Evolutionary conservation across 169 alveolate species (phyloP).

Genomic region (Plasmodium cynomolgi): DNA sequence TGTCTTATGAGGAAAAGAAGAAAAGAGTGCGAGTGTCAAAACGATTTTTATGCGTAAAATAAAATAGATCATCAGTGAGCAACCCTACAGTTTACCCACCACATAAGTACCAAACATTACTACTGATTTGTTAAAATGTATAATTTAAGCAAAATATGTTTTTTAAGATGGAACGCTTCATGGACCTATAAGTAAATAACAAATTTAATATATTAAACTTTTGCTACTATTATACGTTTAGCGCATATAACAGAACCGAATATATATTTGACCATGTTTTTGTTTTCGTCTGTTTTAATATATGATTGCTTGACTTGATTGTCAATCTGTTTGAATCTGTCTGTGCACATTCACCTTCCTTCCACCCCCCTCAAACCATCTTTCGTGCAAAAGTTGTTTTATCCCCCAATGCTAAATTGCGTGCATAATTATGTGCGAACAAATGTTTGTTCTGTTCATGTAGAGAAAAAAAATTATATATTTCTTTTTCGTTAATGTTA

Average conservation of each 20-base stretch:
- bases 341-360: background rate
- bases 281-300: background rate
- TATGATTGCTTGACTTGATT: background rate
- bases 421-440: background rate
- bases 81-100: background rate
- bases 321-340: background rate
- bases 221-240: background rate
- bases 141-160: constrained; percentile 26
- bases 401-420: background rate
- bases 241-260: background rate
- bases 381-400: background rate
- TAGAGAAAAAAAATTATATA: background rate
- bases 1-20: background rate
- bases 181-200: constrained; percentile 74
- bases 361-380: background rate
- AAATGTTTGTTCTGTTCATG: background rate
- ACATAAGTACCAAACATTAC: background rate
- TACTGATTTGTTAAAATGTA: constrained; percentile 18
- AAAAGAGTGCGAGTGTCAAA: background rate
- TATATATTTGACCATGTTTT: background rate
- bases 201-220: constrained; percentile 27
- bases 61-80: background rate
- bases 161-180: constrained; percentile 70
- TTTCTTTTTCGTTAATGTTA: constrained; percentile 19
- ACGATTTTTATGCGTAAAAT: background rate